phyloP scores from a whole-genome alignment of 2,329 filamentous ascomycete genomes.

The Colletotrichum sp. region DNA sequence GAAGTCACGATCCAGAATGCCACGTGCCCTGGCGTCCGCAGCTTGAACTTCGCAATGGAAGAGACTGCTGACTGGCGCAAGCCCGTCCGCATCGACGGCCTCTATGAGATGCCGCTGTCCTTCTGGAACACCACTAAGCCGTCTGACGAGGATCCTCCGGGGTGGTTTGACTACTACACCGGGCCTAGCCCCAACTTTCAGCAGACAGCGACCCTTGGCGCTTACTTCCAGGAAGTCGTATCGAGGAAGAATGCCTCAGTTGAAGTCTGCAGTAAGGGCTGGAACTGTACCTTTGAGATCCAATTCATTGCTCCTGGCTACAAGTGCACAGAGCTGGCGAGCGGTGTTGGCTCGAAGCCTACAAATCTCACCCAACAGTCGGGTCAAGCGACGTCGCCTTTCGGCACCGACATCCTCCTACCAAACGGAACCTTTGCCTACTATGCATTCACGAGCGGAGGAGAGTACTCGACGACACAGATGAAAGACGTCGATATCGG shows the following conservation, averaged over 20 bases:
- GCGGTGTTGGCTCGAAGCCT: conserved; percentile 28
- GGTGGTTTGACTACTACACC: conserved; percentile 38
- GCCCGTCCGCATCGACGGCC: conserved; percentile 31
- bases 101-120: conserved; percentile 31
- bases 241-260: conserved; percentile 29
- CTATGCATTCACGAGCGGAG: conserved; percentile 29
- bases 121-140: conserved; percentile 36
- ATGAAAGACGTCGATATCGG: conserved; percentile 26
- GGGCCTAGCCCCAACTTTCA: conserved; percentile 27
- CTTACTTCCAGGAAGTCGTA: conserved; percentile 28
- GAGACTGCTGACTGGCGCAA: conserved; percentile 36
- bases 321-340: conserved; percentile 35
- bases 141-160: conserved; percentile 19
- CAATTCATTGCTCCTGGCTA: conserved; percentile 39
- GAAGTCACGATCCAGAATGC: conserved; percentile 27
- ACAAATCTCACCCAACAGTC: conserved; percentile 25
- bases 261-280: conserved; percentile 34
- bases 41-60: conserved; percentile 38
- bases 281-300: conserved; percentile 39
- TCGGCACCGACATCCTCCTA: conserved; percentile 30
- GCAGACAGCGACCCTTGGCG: conserved; percentile 32
- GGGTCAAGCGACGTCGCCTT: conserved; percentile 28
- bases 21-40: conserved; percentile 32
- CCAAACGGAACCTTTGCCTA: conserved; percentile 35
- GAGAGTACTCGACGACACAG: conserved; percentile 32